These are phyloP conservation scores for Anisogramma anomala DNA, from an alignment of 2,329 filamentous ascomycete genomes.

Conservation along the genomic window DNA sequence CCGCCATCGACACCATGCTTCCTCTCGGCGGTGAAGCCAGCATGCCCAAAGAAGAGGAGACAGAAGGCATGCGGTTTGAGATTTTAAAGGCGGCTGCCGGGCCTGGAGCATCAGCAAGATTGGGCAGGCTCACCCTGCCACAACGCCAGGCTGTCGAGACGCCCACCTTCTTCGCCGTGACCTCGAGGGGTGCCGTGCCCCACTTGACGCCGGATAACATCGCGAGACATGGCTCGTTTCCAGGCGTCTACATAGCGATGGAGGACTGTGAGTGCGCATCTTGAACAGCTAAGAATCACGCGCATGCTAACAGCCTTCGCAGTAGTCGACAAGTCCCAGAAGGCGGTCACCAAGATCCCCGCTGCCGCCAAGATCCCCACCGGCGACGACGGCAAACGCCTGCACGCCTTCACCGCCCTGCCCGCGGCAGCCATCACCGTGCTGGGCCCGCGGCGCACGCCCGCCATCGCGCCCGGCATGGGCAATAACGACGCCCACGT, in stretches of 20 bases:
- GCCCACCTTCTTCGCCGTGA: constrained; percentile 68
- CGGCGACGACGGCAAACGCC: constrained; percentile 34
- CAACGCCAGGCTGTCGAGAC: constrained; percentile 61
- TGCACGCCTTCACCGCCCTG: constrained; percentile 69
- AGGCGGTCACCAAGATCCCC: constrained; percentile 30
- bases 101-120: constrained; percentile 41
- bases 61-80: constrained; percentile 31
- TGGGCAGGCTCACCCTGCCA: constrained; percentile 54
- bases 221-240: constrained; percentile 49
- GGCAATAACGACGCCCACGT: constrained; percentile 61
- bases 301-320: constrained; percentile 2
- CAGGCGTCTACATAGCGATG: constrained; percentile 66
- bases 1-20: too few relatives aligned
- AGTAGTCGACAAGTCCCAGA: constrained; percentile 43
- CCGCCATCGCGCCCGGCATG: constrained; percentile 59
- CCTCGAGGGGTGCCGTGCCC: constrained; percentile 74
- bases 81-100: constrained; percentile 31
- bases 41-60: constrained; percentile 12
- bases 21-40: too few relatives aligned
- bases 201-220: constrained; percentile 84
- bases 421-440: constrained; percentile 55
- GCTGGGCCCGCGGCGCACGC: constrained; percentile 65
- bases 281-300: too few relatives aligned
- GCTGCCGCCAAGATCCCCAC: constrained; percentile 29
- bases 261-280: constrained; percentile 95